phyloP scores from a whole-genome alignment of 2,329 filamentous ascomycete genomes.

The Ophiognomonia clavigignenti-juglandacearum region DNA sequence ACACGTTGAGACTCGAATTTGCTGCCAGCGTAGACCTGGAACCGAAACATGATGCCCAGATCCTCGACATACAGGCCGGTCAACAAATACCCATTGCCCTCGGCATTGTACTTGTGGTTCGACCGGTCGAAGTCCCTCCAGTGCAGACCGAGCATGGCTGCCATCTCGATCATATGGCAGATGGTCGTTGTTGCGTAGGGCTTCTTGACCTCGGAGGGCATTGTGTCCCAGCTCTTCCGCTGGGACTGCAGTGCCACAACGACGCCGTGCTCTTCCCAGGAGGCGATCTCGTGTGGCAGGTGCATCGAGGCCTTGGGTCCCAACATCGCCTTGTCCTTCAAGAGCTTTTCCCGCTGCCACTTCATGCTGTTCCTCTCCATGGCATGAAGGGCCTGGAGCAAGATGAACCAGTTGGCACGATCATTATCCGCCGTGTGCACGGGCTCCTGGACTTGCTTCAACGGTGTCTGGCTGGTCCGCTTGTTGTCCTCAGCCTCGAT shows the following conservation, averaged over 20 bases:
- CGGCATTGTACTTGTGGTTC: conserved; percentile 46
- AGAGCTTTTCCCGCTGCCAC: conserved; percentile 36
- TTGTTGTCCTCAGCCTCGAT: conserved; percentile 14
- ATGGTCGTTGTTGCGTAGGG: conserved; percentile 52
- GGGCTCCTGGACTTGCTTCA: conserved; percentile 24
- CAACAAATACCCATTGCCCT: conserved; percentile 50
- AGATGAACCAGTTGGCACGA: conserved; percentile 47
- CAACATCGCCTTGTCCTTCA: conserved; percentile 18
- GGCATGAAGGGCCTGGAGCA: conserved; percentile 44
- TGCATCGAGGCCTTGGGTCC: conserved; percentile 6
- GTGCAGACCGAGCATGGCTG: conserved; percentile 49
- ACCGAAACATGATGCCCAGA: conserved; percentile 50
- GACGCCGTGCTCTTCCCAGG: conserved; percentile 31
- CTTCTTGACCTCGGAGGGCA: conserved; percentile 41
- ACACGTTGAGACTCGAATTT: conserved; percentile 45
- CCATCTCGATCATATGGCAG: conserved; percentile 50
- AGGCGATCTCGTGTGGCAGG: conserved; percentile 20
- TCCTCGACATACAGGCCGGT: conserved; percentile 41
- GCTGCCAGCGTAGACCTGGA: conserved; percentile 45
- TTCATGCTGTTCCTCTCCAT: conserved; percentile 43
- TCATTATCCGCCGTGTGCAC: conserved; percentile 54
- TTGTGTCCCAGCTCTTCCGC: conserved; percentile 46
- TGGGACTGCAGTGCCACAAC: conserved; percentile 40
- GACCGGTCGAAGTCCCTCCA: conserved; percentile 55
- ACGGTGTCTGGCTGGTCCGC: conserved; percentile 2